These are phyloP conservation scores for Hericium coralloides DNA, from an alignment of 768 basidiomycete species.

Conservation along the genomic window DNA sequence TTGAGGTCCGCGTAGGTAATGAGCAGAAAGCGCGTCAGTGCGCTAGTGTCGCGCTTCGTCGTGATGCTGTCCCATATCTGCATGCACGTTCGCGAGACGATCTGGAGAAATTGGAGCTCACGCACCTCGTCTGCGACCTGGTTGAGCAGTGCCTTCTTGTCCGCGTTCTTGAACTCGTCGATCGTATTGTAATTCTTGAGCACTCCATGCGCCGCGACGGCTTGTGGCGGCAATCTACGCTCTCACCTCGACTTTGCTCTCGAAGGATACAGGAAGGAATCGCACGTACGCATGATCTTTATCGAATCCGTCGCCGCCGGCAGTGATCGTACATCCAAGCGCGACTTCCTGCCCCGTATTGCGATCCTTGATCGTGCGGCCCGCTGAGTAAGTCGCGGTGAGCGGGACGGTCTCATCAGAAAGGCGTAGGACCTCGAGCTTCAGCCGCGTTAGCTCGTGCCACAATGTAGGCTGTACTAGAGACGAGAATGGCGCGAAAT, in stretches of 20 bases:
- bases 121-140: constrained; percentile 56
- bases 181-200: constrained; percentile 97
- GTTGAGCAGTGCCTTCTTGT: constrained; percentile 85
- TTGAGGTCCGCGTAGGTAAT: constrained; percentile 96
- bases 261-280: no score
- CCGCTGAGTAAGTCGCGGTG: constrained; percentile 59
- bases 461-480: constrained; percentile 88
- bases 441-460: constrained; percentile 81
- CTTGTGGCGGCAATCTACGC: constrained; percentile 36
- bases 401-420: constrained; percentile 64
- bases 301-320: constrained; percentile 60
- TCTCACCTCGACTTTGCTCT: no score
- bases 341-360: constrained; percentile 68
- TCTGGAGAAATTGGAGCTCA: background rate
- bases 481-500: constrained; percentile 85
- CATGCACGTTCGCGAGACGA: background rate
- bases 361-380: constrained; percentile 65
- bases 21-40: constrained; percentile 73
- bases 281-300: constrained; percentile 32
- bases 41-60: constrained; percentile 40
- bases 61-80: constrained; percentile 67
- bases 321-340: constrained; percentile 55
- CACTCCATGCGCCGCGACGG: constrained; percentile 48
- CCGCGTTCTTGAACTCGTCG: constrained; percentile 86
- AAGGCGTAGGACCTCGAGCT: constrained; percentile 84